These are phyloP conservation scores for Fusarium paranaense DNA, from an alignment of 2,329 filamentous ascomycete genomes.

Conservation along the genomic window DNA sequence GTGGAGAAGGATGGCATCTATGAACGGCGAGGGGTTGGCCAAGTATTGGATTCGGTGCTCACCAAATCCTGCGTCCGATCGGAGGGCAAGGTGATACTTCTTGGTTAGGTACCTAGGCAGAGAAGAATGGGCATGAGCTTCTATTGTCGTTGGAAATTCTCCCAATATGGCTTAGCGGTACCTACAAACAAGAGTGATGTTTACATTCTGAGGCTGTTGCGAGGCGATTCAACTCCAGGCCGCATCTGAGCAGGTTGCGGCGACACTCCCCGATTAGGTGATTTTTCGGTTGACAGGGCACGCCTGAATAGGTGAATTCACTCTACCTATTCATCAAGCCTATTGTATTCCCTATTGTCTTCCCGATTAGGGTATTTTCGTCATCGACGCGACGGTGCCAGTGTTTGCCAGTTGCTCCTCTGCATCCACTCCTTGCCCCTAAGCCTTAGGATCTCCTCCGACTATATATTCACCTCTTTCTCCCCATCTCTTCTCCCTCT, in stretches of 20 bases:
- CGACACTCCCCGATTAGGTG: background rate
- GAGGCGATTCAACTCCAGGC: background rate
- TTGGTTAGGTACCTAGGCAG: background rate
- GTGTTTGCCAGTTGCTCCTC: background rate
- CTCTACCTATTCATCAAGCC: background rate
- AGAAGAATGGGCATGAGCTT: background rate
- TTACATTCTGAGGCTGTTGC: background rate
- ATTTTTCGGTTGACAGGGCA: background rate
- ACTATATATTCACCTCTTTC: background rate
- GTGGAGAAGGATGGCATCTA: background rate
- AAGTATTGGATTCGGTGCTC: conserved; percentile 3
- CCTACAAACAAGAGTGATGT: background rate
- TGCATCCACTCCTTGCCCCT: background rate
- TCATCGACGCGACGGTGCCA: background rate
- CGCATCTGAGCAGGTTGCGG: background rate
- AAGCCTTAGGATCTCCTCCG: background rate
- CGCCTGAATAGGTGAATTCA: background rate
- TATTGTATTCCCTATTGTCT: background rate
- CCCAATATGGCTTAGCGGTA: background rate
- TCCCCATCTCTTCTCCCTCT: background rate
- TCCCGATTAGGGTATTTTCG: background rate
- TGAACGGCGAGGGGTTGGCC: conserved; percentile 6
- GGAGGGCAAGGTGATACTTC: background rate
- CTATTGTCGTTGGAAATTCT: background rate
- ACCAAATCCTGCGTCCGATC: background rate